A percentile compares a stretch with the other conserved stretches of the same genome.
phyloP scores from a whole-genome alignment of 441 rosid genomes.

The Corymbia citriodora region DNA sequence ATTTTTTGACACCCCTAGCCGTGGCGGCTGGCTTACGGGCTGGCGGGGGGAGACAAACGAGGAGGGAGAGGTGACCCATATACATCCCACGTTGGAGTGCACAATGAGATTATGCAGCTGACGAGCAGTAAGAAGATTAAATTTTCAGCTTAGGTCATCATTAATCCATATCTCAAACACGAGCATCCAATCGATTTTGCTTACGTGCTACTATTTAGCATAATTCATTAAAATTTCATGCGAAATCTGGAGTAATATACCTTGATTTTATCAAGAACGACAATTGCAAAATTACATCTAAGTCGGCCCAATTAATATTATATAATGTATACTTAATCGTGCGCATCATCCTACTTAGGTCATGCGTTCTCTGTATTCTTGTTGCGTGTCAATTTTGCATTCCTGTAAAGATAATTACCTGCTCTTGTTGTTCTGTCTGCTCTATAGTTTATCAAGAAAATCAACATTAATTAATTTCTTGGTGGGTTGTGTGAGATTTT shows the following conservation, averaged over 20 bases:
- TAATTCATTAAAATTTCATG: not conserved
- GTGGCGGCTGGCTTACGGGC: not conserved
- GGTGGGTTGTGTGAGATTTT: not conserved
- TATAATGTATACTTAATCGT: not conserved
- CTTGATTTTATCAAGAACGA: not conserved
- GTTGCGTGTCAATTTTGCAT: not conserved
- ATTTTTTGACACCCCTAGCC: too few relatives aligned
- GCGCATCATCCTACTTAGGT: not conserved
- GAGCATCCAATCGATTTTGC: not conserved
- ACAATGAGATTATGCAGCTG: not conserved
- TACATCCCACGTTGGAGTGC: accelerated
- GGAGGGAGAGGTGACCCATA: not conserved
- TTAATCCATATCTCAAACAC: not conserved
- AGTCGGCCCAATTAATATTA: not conserved
- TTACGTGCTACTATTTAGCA: not conserved
- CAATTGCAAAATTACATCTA: not conserved
- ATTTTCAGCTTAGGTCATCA: not conserved
- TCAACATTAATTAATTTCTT: not conserved
- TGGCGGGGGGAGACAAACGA: not conserved
- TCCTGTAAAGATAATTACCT: not conserved
- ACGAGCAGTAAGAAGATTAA: not conserved
- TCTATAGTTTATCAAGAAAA: not conserved
- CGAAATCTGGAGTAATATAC: not conserved
- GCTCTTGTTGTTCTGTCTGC: not conserved
- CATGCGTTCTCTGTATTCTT: not conserved